phyloP scores from a whole-genome alignment of 2,329 filamentous ascomycete species.

The Epichloe aotearoae region DNA sequence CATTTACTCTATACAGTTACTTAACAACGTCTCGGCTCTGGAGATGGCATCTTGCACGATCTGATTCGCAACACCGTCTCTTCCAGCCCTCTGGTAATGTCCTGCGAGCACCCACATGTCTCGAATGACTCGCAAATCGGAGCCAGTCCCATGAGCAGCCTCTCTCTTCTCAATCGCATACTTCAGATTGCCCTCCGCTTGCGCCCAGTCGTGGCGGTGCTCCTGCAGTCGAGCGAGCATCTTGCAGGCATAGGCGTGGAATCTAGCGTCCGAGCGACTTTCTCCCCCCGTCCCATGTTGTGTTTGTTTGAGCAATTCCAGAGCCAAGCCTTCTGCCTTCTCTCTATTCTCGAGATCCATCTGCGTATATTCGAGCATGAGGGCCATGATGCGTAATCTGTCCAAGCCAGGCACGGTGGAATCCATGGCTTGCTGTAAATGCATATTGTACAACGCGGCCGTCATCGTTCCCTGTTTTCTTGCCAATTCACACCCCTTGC shows the following conservation, averaged over 20 bases:
- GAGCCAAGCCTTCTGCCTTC: conserved; percentile 19
- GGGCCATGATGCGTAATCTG: conserved; percentile 18
- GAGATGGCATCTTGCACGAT: conserved; percentile 20
- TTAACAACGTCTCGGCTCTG: conserved; percentile 19
- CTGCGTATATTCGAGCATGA: conserved; percentile 24
- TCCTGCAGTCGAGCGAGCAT: conserved; percentile 24
- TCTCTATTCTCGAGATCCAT: conserved; percentile 22
- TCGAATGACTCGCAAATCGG: conserved; percentile 22
- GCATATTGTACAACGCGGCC: conserved; percentile 16
- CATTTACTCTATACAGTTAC: not conserved
- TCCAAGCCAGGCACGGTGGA: conserved; percentile 11
- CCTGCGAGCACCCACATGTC: conserved; percentile 26
- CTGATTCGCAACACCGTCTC: conserved; percentile 13
- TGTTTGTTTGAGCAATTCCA: conserved; percentile 16
- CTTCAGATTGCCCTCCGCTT: conserved; percentile 20
- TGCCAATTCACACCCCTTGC: conserved; percentile 19
- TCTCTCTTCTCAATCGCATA: conserved; percentile 21
- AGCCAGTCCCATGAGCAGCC: conserved; percentile 21
- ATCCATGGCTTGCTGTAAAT: conserved; percentile 6
- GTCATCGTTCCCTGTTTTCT: conserved; percentile 17
- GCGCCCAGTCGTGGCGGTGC: conserved; percentile 18
- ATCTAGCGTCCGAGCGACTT: conserved; percentile 19
- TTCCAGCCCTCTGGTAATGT: conserved; percentile 19
- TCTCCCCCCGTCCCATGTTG: conserved; percentile 7
- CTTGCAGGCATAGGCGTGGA: conserved; percentile 25